Evolutionary conservation across 2,329 filamentous ascomycete genomes (phyloP), one percentile per base, ranked within the genome.

Genomic region (Laburnicola sp.): DNA sequence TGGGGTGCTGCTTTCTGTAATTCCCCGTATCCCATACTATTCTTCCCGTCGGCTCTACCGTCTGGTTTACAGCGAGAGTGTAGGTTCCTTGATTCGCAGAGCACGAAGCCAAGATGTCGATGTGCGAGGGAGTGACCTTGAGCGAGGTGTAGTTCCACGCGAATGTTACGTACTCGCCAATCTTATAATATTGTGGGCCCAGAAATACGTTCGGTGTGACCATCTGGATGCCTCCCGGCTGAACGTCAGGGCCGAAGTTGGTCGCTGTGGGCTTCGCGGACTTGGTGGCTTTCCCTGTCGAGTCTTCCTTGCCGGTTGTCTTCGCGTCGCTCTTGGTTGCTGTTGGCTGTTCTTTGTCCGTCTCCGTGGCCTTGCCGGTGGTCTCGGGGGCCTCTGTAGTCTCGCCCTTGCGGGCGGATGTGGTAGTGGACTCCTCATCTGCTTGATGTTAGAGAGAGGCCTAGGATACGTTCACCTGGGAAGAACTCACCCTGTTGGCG

Each of bases 121-220:
- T 74, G 37, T 77, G 78, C 1, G 77, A 76, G 0, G 85, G 85
- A 0, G 81, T 83, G 16, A 81, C 75, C 21, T 76, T 78, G 23
- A 87, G 73, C 8, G 82, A 85, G 10, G 85, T 88, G 71, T 86
- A 87, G 71, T 88, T 87, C 85, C 85, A 88, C 21, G 76, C 80
- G 59, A 87, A 86, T 0, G 84, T 86, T 27, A 86, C 74, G 52
- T 75, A 78, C 38, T 86, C 77, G 16, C 82, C 82, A 58, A 87
- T 81, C 69, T 86, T 87, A 77, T 84, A 86, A 72, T 82, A 87
- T 48, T 80, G 78, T 3, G 78, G 73, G 11, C 78, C 74, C 6
- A 76, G 75, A 6, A 73, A 67, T 6, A 75, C 66, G 43, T 75
- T 74, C 2, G 85, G 85, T 4, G 82, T 85, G 48, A 86, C 74